phyloP scores from a whole-genome alignment of 2,329 filamentous ascomycete species.

The Cladosporium sp. region DNA sequence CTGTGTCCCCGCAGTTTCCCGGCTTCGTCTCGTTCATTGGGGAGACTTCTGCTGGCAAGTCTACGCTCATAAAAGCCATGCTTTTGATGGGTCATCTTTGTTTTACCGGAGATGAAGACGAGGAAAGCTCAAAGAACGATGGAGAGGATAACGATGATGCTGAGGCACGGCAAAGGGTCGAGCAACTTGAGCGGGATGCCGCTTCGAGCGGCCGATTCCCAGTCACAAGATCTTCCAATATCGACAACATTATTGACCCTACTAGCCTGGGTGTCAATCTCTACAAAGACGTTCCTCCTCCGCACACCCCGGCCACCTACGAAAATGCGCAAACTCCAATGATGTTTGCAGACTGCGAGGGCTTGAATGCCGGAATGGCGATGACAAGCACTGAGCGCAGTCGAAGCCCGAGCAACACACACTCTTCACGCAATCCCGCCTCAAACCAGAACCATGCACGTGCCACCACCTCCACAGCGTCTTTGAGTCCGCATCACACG shows the following conservation, averaged over 20 bases:
- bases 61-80: conserved; percentile 44
- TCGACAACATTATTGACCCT: conserved; percentile 27
- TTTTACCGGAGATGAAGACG: not conserved
- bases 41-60: conserved; percentile 43
- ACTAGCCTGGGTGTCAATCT: conserved; percentile 48
- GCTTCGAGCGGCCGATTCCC: conserved; percentile 1
- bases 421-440: too few relatives aligned
- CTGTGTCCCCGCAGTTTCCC: conserved; percentile 19
- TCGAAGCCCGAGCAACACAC: not conserved
- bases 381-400: not conserved
- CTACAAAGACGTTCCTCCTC: conserved; percentile 42
- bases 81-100: conserved; percentile 30
- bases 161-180: not conserved
- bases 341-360: conserved; percentile 50
- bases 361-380: conserved; percentile 28
- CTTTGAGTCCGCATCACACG: too few relatives aligned
- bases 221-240: conserved; percentile 12
- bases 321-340: conserved; percentile 31
- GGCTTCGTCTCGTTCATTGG: conserved; percentile 33
- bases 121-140: not conserved
- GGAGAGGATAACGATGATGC: not conserved
- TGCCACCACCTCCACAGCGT: too few relatives aligned
- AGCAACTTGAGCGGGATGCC: conserved; percentile 27
- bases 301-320: conserved; percentile 18
- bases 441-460: too few relatives aligned